Conservation (phyloP, 768 basidiomycete genomes). For the Calocera viscosa region DNA sequence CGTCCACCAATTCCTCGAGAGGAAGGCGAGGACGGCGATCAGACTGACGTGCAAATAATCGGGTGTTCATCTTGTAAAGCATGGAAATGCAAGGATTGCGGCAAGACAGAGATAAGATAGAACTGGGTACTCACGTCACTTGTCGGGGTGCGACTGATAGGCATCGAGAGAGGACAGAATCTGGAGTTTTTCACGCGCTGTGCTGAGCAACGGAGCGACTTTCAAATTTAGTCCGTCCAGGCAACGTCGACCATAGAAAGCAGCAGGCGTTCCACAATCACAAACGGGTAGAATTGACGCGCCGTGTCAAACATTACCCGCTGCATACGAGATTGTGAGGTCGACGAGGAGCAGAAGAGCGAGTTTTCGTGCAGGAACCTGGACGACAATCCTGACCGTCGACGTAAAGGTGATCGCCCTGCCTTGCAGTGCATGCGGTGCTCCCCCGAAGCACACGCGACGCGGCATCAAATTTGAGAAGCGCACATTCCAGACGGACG, state of each 20-base stretch:
- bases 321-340: too few species aligned
- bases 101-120: not conserved
- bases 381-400: not conserved
- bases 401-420: too few species aligned
- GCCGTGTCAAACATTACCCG: too few species aligned
- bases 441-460: not conserved
- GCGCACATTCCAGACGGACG: not conserved
- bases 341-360: not conserved
- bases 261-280: not conserved
- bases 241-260: not conserved
- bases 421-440: not conserved
- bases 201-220: not conserved
- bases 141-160: not conserved
- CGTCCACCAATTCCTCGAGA: not conserved
- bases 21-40: not conserved
- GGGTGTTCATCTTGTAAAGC: not conserved
- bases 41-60: conserved; percentile 7
- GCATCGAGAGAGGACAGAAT: not conserved
- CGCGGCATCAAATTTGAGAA: not conserved
- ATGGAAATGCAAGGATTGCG: not conserved
- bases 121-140: not conserved
- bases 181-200: not conserved
- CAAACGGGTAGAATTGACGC: not conserved
- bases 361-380: not conserved
- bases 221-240: not conserved